Conservation (phyloP, 164 flowering plant species). For the Amborella trichopoda region DNA sequence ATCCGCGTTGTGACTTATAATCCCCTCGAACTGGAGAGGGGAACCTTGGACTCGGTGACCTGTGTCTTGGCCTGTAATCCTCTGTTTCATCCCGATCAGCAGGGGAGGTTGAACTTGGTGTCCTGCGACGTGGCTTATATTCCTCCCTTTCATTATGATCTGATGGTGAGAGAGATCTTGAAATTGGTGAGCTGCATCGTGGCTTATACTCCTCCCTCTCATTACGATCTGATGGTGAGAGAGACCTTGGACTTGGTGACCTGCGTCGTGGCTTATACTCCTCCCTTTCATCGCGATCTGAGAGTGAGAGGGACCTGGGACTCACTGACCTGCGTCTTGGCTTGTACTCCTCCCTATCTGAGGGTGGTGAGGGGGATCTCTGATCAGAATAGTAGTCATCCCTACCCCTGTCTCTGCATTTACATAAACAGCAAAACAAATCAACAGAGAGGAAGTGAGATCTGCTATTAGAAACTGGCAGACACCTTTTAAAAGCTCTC, state of each 20-base stretch:
- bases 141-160: conserved; percentile 15
- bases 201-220: no score
- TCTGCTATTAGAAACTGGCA: no score
- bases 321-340: background rate
- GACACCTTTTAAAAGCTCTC: no score
- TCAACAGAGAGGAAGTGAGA: no score
- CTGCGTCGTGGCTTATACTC: conserved; percentile 23
- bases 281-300: conserved; percentile 10
- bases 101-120: conserved; percentile 23
- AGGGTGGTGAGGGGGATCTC: no score
- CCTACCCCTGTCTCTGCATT: no score
- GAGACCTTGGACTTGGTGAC: conserved; percentile 27
- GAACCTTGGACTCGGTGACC: conserved; percentile 6
- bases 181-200: no score
- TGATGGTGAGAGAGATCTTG: conserved; percentile 9
- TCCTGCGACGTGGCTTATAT: conserved; percentile 25
- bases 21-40: conserved; percentile 11
- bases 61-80: no score
- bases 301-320: background rate
- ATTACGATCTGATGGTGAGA: conserved; percentile 19
- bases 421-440: no score
- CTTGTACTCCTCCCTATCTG: no score
- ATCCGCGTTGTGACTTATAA: conserved; percentile 11
- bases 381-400: no score
- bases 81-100: conserved; percentile 15